Base-by-base conservation (phyloP, 768 basidiomycete genomes). In the Suillus americanus region DNA sequence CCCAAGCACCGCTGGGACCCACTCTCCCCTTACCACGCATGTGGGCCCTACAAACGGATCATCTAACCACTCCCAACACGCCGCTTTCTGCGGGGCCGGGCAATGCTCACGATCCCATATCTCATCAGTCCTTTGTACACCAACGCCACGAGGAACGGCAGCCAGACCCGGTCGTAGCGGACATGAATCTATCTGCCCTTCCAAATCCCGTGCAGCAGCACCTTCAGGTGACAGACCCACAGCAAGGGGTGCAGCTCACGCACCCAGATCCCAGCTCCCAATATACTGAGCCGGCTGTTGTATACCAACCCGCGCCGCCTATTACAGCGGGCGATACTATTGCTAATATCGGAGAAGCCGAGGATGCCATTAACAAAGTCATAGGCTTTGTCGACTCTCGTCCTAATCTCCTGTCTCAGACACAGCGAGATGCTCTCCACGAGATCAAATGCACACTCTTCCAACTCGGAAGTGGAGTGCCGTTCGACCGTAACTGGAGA, bases 371-470 rank as follows among this genome's bases (percentile, higher is more conserved):
- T 61, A 81, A 85, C 71, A 84, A 77, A 66, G 77, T 89, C 63
- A 79, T 89, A 66, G 51, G 75, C 14, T 89, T 82, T 65, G 72
- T 88, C 66, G 84, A 88, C 71, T 74, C 78, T 38, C 78, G 77
- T 56, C 72, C 72, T 10, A 53, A 69, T 25, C 66, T 79, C 8
- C 64, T 81, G 66, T 73, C 71, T 45, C 59, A 62, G 9, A 74
- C 70, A 60, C 82, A 83, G 68, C 80, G 80, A 53, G 73, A 73
- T 59, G 72, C 71, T 33, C 82, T 89, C 50, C 66, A 73, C 23
- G 77, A 80, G 55, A 78, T 88, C 69, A 87, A 86, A 73, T 78
- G 74, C 60, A 81, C 81, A 23, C 77, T 89, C 63, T 86, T 87
- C 70, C 83, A 85, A 66, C 78, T 79, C 43, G 80, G 68, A 40